Evolutionary conservation across 73 alveolate species (phyloP), one percentile per base, ranked within the genome.

Genomic region (Loxodes magnus): DNA sequence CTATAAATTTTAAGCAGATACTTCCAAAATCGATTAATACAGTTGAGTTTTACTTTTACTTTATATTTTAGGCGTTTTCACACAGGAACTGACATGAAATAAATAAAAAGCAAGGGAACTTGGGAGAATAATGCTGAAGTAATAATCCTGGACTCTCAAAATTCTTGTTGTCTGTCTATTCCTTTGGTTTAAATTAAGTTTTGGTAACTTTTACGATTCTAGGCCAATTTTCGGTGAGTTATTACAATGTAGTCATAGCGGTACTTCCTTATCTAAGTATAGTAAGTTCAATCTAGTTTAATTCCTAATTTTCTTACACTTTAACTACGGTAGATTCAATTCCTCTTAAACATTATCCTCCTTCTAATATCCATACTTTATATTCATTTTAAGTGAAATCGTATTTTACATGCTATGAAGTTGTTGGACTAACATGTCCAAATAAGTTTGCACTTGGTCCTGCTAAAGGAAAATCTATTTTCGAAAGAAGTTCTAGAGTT

Each of bases 361-460:
- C 97, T 62, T 87, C 93, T 4, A 87, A 57, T 15, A 87, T 79
- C 36, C 42, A 56, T 19, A 87, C 90, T 9, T 78, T 87, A 58
- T 43, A 54, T 62, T 77, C 90, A 36, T 35, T 43, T 23, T 56
- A 43, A 38, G 21, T 10, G 61, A 87, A 87, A 62, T 87, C 95
- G 31, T 78, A 59, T 28, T 58, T 64, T 21, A 87, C 97, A 62
- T 87, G 97, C 48, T 56, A 65, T 9, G 97, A 87, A 29, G 66
- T 67, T 3, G 90, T 84, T 2, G 97, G 97, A 36, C 90, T 67
- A 16, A 87, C 87, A 74, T 79, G 95, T 27, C 95, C 83, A 41
- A 87, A 87, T 57, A 75, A 68, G 60, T 87, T 87, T 0, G 97
- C 97, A 27, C 86, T 58, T 3, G 97, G 97, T 26, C 95, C 97